Conservation (phyloP, 1,284 basidiomycete species). For the Anthracocystis panici-leucophaei region DNA sequence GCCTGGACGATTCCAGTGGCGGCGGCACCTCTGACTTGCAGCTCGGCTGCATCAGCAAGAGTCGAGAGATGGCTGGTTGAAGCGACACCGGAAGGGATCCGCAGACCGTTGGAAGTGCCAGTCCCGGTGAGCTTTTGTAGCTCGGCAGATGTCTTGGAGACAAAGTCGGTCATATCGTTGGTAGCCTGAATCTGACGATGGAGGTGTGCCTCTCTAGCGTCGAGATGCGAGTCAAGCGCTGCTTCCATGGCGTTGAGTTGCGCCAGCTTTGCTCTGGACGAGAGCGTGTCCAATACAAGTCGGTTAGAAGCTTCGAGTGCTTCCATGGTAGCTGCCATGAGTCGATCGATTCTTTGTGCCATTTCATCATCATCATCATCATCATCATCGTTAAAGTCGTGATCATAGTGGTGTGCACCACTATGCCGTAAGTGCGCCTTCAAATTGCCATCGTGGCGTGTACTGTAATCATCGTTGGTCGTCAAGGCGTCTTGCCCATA, state of each 20-base stretch:
- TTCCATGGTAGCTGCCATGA: constrained; percentile 51
- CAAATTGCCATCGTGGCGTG: background rate
- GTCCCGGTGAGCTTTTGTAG: constrained; percentile 27
- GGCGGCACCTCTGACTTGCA: constrained; percentile 22
- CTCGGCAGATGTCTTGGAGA: constrained; percentile 34
- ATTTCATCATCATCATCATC: constrained; percentile 25
- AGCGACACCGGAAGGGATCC: constrained; percentile 10
- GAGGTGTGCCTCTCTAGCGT: constrained; percentile 33
- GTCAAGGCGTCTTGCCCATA: background rate
- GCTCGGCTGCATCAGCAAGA: constrained; percentile 28
- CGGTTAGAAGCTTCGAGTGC: constrained; percentile 45
- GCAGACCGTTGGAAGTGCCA: constrained; percentile 1
- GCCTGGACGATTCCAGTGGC: constrained; percentile 48
- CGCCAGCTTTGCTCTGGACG: constrained; percentile 42
- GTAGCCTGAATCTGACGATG: constrained; percentile 42
- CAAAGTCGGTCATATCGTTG: constrained; percentile 42
- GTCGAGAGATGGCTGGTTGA: constrained; percentile 19
- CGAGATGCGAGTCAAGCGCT: constrained; percentile 40
- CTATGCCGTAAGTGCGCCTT: background rate
- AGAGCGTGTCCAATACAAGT: constrained; percentile 40
- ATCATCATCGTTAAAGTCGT: constrained; percentile 12
- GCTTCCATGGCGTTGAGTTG: constrained; percentile 46
- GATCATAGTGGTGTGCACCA: constrained; percentile 9
- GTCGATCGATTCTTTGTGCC: constrained; percentile 26
- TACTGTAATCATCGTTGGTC: background rate